phyloP scores from a whole-genome alignment of 371 early-diverging fungal genomes.

The Sporodiniella umbellata region DNA sequence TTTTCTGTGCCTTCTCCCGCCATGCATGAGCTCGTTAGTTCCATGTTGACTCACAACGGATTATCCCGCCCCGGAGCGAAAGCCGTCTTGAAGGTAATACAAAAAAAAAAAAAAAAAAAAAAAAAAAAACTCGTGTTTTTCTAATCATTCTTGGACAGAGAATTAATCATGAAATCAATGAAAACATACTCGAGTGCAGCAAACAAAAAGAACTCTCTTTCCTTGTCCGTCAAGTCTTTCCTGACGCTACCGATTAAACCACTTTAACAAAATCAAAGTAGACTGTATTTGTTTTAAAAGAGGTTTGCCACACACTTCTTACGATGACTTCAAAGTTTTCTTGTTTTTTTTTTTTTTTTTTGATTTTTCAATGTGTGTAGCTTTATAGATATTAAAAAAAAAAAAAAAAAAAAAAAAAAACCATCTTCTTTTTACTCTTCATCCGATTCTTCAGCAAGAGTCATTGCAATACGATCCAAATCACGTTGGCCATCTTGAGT shows the following conservation, averaged over 20 bases:
- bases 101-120: no score
- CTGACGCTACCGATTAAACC: constrained; percentile 16
- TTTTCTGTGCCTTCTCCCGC: constrained; percentile 37
- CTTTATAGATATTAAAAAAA: no score
- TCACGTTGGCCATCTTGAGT: constrained; percentile 83
- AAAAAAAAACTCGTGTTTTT: not conserved
- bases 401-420: no score
- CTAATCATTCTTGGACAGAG: constrained; percentile 12
- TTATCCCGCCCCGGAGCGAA: constrained; percentile 35
- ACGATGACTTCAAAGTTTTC: no score
- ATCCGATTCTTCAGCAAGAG: constrained; percentile 34
- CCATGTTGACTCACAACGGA: constrained; percentile 43
- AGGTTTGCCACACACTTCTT: not conserved
- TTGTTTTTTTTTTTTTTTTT: no score
- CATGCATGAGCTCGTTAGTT: constrained; percentile 28
- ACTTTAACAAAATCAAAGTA: not conserved
- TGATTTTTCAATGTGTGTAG: no score
- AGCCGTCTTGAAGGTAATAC: constrained; percentile 33
- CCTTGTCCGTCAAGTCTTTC: constrained; percentile 45
- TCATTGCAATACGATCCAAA: constrained; percentile 74
- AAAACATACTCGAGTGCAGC: constrained; percentile 32
- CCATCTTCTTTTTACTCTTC: constrained; percentile 78
- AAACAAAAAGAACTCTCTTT: constrained; percentile 35
- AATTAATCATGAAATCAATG: constrained; percentile 24
- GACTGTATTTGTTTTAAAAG: not conserved